Conservation (phyloP, 139 green algal species). For the Chlamydomonas incerta region DNA sequence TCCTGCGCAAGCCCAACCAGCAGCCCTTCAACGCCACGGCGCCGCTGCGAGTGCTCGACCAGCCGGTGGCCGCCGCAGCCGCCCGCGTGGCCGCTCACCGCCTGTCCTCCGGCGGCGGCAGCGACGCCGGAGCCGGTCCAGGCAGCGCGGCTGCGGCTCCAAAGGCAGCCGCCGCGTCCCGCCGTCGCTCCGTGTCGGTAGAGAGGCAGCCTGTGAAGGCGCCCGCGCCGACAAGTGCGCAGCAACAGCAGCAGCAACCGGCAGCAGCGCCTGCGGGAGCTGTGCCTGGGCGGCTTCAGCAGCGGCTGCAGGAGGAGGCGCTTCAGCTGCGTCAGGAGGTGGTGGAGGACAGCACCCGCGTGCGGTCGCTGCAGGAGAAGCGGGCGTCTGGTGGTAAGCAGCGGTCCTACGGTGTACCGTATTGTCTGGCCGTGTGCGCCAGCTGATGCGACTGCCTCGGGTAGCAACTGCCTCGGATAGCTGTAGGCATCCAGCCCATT, state of each 20-base stretch:
- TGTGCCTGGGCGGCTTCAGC: neutral
- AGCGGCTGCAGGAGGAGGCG: neutral
- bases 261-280: neutral
- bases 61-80: neutral
- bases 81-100: too few relatives aligned
- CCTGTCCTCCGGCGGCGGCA: neutral
- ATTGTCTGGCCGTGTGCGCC: neutral
- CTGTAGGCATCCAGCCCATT: too few relatives aligned
- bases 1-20: conserved; percentile 19
- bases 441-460: too few relatives aligned
- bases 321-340: conserved; percentile 17
- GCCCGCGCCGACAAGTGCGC: neutral
- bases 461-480: too few relatives aligned
- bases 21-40: neutral
- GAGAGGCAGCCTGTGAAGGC: too few relatives aligned
- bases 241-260: neutral
- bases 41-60: neutral
- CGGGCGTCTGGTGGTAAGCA: conserved; percentile 3
- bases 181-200: too few relatives aligned
- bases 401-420: neutral
- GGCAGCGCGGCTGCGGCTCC: too few relatives aligned
- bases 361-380: conserved; percentile 8
- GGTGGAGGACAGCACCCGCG: conserved; percentile 30
- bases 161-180: neutral
- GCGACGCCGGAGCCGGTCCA: neutral